Percentiles rank a stretch among this genome's conserved stretches.
Conservation (phyloP, 495 filamentous ascomycete species). For the Schizothecium vesticola region DNA sequence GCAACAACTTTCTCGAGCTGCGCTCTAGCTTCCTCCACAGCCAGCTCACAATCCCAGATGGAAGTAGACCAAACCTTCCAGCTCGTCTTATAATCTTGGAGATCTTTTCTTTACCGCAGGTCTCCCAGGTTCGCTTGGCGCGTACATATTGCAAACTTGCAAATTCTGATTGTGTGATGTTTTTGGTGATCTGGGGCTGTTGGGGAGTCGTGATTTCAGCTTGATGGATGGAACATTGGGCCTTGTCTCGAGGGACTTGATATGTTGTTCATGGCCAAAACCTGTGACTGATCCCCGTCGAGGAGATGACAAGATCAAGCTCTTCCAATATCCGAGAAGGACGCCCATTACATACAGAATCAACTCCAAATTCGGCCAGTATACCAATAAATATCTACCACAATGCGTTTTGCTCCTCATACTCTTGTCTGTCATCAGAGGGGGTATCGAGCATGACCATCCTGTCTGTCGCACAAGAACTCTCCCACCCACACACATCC, state of each 20-base stretch:
- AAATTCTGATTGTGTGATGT: background rate
- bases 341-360: background rate
- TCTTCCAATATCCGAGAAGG: background rate
- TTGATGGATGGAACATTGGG: background rate
- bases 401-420: background rate
- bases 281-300: background rate
- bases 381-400: background rate
- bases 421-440: background rate
- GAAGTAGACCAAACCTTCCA: constrained; percentile 28
- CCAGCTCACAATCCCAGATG: constrained; percentile 20
- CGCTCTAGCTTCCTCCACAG: constrained; percentile 7
- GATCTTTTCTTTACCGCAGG: constrained; percentile 15
- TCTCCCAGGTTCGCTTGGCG: constrained; percentile 37
- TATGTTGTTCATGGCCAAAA: background rate
- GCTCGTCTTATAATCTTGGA: constrained; percentile 36
- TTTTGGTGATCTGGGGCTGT: background rate
- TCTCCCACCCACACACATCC: background rate
- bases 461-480: background rate
- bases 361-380: background rate
- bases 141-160: constrained; percentile 23
- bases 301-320: background rate
- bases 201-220: background rate
- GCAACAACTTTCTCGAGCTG: background rate
- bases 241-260: background rate
- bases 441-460: background rate